Conservation (phyloP, 2,329 filamentous ascomycete species). For the Pyrenochaeta sp. region DNA sequence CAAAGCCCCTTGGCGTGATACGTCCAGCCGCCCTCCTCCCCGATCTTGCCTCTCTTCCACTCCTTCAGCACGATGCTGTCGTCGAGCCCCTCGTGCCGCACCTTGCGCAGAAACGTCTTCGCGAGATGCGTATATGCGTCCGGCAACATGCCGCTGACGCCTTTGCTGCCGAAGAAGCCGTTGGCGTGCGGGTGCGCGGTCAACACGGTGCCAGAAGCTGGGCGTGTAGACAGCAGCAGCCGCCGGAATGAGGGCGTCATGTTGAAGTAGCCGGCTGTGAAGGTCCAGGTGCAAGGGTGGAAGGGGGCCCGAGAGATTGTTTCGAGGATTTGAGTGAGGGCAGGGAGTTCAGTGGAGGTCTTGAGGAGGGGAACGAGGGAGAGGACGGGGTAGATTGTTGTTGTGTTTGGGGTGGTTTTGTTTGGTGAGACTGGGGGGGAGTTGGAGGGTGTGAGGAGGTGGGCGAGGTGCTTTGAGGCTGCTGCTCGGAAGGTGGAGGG, state of each 20-base stretch:
- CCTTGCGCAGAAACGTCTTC: conserved; percentile 76
- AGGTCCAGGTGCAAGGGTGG: conserved; percentile 82
- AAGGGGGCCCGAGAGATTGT: conserved; percentile 72
- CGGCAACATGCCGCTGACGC: conserved; percentile 88
- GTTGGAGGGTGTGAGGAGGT: conserved; percentile 67
- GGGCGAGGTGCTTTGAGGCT: conserved; percentile 71
- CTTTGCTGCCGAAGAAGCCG: conserved; percentile 88
- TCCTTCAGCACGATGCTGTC: conserved; percentile 78
- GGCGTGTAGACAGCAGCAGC: conserved; percentile 77
- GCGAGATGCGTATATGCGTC: conserved; percentile 91
- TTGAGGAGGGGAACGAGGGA: conserved; percentile 90
- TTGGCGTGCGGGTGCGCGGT: conserved; percentile 94
- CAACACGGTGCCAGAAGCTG: conserved; percentile 77
- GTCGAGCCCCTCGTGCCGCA: conserved; percentile 60
- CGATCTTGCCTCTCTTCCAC: conserved; percentile 84
- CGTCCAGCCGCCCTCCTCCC: conserved; percentile 86
- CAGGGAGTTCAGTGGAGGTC: conserved; percentile 86
- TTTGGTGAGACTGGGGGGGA: conserved; percentile 31
- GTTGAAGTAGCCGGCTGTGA: conserved; percentile 98
- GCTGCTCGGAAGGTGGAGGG: conserved; percentile 73
- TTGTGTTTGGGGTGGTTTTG: conserved; percentile 41
- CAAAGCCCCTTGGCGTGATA: conserved; percentile 98
- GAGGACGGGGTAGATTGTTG: conserved; percentile 80
- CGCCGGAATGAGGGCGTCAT: conserved; percentile 84
- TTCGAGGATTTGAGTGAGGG: conserved; percentile 76